Percentiles rank a stretch among this genome's conserved stretches.
phyloP scores from a whole-genome alignment of 768 basidiomycete genomes.

The Piloderma croceum region DNA sequence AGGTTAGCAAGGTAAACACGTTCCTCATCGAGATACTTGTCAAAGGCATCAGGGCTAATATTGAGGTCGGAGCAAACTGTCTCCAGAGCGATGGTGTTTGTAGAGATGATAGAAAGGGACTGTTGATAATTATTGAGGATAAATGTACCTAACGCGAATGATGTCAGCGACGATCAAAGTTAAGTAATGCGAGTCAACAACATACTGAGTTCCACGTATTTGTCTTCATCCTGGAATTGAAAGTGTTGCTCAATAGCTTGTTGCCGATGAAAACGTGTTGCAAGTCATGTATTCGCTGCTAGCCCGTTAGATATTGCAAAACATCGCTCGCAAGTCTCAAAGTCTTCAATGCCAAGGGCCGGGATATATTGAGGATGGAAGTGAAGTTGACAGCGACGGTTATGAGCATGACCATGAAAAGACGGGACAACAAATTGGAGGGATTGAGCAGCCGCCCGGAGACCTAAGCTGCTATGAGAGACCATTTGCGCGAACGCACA shows the following conservation, averaged over 20 bases:
- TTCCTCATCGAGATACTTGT: constrained; percentile 10
- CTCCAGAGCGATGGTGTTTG: constrained; percentile 8
- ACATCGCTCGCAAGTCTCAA: constrained; percentile 18
- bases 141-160: constrained; percentile 4
- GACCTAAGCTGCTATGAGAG: constrained; percentile 11
- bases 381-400: constrained; percentile 4
- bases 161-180: constrained; percentile 9
- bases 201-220: too few species aligned
- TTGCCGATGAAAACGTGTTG: too few species aligned
- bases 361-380: constrained; percentile 17
- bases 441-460: too few species aligned
- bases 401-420: constrained; percentile 15
- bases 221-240: too few species aligned
- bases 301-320: too few species aligned
- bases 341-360: too few species aligned
- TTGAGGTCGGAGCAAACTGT: not conserved
- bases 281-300: too few species aligned
- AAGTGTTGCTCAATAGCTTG: too few species aligned
- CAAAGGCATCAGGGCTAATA: constrained; percentile 5
- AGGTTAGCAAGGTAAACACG: constrained; percentile 8
- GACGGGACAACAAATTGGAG: too few species aligned
- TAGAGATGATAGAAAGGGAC: too few species aligned
- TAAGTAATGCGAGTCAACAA: too few species aligned
- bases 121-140: too few species aligned
- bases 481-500: constrained; percentile 19